Base-by-base conservation (phyloP, 352 stramenopile species). In the Pythium scleroteichum region DNA sequence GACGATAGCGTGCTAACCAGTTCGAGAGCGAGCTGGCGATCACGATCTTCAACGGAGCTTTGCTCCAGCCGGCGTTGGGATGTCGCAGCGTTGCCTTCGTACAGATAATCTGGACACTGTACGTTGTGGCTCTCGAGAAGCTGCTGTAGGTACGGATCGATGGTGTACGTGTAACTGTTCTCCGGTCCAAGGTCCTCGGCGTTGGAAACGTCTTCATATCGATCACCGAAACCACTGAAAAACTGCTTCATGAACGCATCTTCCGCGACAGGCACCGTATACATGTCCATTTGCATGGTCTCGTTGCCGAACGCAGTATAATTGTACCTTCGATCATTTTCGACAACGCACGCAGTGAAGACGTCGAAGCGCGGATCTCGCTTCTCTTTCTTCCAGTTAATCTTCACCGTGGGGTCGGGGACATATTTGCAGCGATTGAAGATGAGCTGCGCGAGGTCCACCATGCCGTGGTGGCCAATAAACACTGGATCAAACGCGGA, bases 131-230 rank as follows among this genome's bases (percentile, higher is more conserved):
- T 60, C 39, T 56, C 53, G 4, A 67, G 52, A 0, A 62, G 35
- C 24, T 62, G 44, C 24, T 62, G 24, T 4, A 67, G 24, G 52
- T 58, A 67, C 9, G 42, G 42, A 14, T 67, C 60, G 38, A 67
- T 61, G 23, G 35, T 17, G 48, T 76, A 76, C 33, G 57, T 62
- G 53, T 75, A 75, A 23, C 64, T 63, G 47, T 60, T 64, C 8
- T 32, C 23, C 10, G 38, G 32, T 3, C 59, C 59, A 20, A 75
- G 45, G 8, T 63, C 40, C 27, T 68, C 55, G 0, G 48, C 52
- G 35, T 64, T 63, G 12, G 61, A 55, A 9, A 66, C 8, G 8
- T 69, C 44, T 2, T 19, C 27, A 53, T 75, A 75, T n/a, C 35
- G 41, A 16, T 45, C 45, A 5, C 55, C 61, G 23, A 66, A 53